Conservation (phyloP, 2,329 filamentous ascomycete species). For the Clonostachys sp. region DNA sequence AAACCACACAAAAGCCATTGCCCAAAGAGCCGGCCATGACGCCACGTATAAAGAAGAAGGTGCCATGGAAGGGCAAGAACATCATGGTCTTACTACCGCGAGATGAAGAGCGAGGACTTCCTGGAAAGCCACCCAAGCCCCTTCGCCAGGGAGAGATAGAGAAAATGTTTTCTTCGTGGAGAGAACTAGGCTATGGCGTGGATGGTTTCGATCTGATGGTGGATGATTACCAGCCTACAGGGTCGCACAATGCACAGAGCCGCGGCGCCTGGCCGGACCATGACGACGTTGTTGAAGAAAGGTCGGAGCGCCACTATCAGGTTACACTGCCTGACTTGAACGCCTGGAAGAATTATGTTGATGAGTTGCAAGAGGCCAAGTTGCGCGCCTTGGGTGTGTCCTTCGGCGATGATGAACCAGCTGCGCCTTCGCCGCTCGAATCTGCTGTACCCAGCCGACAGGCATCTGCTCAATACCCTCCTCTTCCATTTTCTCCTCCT, state of each 20-base stretch:
- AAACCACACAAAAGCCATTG: conserved; percentile 24
- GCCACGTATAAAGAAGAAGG: conserved; percentile 63
- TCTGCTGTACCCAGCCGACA: conserved; percentile 59
- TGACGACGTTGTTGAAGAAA: conserved; percentile 53
- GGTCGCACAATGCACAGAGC: conserved; percentile 53
- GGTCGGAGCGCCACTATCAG: conserved; percentile 44
- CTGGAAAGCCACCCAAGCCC: conserved; percentile 47
- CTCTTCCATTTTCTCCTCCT: conserved; percentile 78
- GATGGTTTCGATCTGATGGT: conserved; percentile 62
- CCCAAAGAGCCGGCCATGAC: conserved; percentile 36
- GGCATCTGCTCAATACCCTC: conserved; percentile 69
- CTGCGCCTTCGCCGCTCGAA: conserved; percentile 58
- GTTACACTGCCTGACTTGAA: conserved; percentile 69
- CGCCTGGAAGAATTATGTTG: conserved; percentile 72
- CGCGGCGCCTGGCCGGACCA: conserved; percentile 63
- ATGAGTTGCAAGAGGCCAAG: conserved; percentile 84
- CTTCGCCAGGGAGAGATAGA: conserved; percentile 51
- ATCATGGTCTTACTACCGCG: conserved; percentile 67
- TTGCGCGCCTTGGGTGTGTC: conserved; percentile 86
- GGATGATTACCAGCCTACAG: conserved; percentile 29
- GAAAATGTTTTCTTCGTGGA: conserved; percentile 61
- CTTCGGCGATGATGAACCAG: conserved; percentile 68
- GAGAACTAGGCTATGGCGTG: conserved; percentile 65
- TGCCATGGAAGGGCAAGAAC: conserved; percentile 71
- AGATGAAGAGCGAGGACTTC: conserved; percentile 60